phyloP scores from a whole-genome alignment of 2,329 filamentous ascomycete genomes.

The Aspergillus hiratsukae region DNA sequence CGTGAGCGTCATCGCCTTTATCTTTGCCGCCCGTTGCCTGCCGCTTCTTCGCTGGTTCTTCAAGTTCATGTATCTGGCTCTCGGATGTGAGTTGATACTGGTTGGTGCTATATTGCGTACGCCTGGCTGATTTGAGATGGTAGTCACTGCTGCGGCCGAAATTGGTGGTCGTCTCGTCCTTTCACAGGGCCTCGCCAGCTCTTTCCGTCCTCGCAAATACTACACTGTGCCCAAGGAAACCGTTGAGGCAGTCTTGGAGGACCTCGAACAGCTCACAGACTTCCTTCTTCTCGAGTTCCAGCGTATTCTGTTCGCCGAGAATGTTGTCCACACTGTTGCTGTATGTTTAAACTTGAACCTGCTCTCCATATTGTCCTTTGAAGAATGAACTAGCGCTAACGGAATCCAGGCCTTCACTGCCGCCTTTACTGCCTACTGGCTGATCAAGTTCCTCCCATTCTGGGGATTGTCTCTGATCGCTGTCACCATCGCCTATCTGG shows the following conservation, averaged over 20 bases:
- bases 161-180: slow-evolving; percentile 52
- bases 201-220: slow-evolving; percentile 61
- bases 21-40: slow-evolving; percentile 60
- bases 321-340: slow-evolving; percentile 55
- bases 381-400: background rate
- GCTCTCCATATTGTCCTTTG: background rate
- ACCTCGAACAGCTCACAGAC: slow-evolving; percentile 61
- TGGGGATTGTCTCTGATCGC: slow-evolving; percentile 59
- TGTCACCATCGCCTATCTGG: slow-evolving; percentile 54
- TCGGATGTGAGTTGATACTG: slow-evolving; percentile 49
- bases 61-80: slow-evolving; percentile 55
- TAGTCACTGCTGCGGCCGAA: slow-evolving; percentile 55
- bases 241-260: slow-evolving; percentile 57
- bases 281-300: slow-evolving; percentile 67
- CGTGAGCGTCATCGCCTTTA: slow-evolving; percentile 51
- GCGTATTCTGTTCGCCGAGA: slow-evolving; percentile 62
- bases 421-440: slow-evolving; percentile 57
- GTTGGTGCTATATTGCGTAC: slow-evolving; percentile 11
- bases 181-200: slow-evolving; percentile 56
- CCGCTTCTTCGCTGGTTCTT: slow-evolving; percentile 59
- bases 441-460: slow-evolving; percentile 62
- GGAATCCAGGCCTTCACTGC: slow-evolving; percentile 52
- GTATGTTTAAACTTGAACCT: slow-evolving; percentile 41
- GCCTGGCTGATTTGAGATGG: slow-evolving; percentile 8
- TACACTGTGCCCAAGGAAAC: slow-evolving; percentile 62